Evolutionary conservation across 2,329 filamentous ascomycete species (phyloP), one percentile per base, ranked within the genome.

Genomic region (Clathrospora elynae): DNA sequence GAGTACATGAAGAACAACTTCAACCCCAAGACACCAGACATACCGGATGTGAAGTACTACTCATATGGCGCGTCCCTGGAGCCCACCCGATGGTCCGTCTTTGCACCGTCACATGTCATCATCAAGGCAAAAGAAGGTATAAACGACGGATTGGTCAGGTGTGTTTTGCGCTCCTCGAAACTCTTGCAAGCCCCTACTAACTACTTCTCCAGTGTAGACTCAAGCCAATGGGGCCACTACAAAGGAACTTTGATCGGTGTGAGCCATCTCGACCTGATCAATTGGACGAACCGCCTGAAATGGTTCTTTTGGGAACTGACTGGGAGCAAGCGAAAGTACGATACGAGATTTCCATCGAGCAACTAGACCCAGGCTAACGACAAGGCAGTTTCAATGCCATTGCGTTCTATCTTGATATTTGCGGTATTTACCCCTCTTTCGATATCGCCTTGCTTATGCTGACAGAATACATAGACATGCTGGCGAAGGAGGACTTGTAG

Each of bases 231-330:
- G 82, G 82, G 82, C 22, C 73, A 74, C 7, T 85, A 85, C 55
- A 81, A 83, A 60, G 82, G 82, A 18, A 85, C 82, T 1, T 59
- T 85, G 35, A 71, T 82, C n/a, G 79, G 79, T 3, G 82, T 84
- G 44, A 83, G 78, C 61, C 82, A 85, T 68, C 63, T 85, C 32
- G 82, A 85, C 54, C 61, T 85, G 49, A 85, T 85, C 65, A 85
- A 85, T 54, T 85, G 82, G 82, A 82, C 80, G 18, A 85, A 84
- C 51, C 71, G 81, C 19, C 55, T 84, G 24, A 78, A 82, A 53
- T 82, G 79, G 78, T 73, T 79, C 43, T 72, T 81, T 34, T 81
- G 78, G 62, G 72, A 77, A 44, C 57, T 84, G 38, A 78, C 77
- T 2, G 79, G 82, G 3, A 77, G 77, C 44, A 78, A 76, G 62